Conservation (phyloP, 2,329 filamentous ascomycete species). For the Ceratocystis variospora region DNA sequence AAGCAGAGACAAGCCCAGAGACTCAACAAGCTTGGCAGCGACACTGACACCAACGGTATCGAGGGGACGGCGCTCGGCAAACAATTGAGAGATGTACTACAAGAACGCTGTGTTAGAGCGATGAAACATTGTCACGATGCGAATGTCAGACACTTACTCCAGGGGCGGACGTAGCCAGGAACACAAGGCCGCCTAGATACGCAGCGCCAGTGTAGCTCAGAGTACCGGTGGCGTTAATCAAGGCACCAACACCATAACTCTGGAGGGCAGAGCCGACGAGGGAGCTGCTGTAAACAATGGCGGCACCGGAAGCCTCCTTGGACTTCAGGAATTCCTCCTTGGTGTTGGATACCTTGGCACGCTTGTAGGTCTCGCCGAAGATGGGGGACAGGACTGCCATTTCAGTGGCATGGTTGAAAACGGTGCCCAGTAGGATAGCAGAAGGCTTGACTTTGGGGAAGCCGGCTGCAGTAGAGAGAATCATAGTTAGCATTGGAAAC, state of each 20-base stretch:
- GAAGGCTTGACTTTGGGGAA: constrained; percentile 82
- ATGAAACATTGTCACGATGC: background rate
- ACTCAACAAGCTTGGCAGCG: constrained; percentile 78
- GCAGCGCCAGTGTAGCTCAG: constrained; percentile 94
- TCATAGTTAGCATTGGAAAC: constrained; percentile 5
- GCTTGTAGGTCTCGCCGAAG: constrained; percentile 90
- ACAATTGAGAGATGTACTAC: constrained; percentile 72
- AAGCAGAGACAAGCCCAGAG: constrained; percentile 79
- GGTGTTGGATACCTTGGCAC: constrained; percentile 78
- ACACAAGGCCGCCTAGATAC: constrained; percentile 82
- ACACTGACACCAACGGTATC: constrained; percentile 81
- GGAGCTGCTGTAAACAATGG: constrained; percentile 79
- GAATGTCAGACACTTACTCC: constrained; percentile 44
- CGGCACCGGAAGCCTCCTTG: constrained; percentile 79
- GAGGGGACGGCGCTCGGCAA: constrained; percentile 81
- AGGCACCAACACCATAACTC: constrained; percentile 75
- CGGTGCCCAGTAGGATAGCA: constrained; percentile 86
- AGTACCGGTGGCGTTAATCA: constrained; percentile 90
- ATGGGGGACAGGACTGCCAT: constrained; percentile 76
- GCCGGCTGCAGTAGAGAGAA: constrained; percentile 26
- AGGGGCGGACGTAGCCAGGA: constrained; percentile 79
- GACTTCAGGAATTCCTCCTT: constrained; percentile 94
- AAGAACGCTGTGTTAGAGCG: background rate
- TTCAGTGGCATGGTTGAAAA: constrained; percentile 89
- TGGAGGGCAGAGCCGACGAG: constrained; percentile 79